Evolutionary conservation across 2,329 filamentous ascomycete genomes (phyloP), one percentile per base, ranked within the genome.

Genomic region (Cordyceps pruinosa): DNA sequence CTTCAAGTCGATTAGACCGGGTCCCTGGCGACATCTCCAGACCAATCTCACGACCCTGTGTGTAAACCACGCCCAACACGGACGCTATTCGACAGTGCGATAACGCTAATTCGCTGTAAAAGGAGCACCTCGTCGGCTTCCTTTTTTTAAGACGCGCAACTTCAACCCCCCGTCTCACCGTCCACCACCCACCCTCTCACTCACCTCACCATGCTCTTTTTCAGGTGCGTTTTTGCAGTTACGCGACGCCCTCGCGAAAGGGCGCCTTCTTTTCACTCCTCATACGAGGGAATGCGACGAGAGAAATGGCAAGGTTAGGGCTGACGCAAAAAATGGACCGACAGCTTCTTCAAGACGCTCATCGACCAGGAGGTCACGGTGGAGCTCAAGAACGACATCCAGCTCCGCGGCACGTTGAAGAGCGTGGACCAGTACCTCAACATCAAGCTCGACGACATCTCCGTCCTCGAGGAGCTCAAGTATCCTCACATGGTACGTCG

Each of bases 331-430:
- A n/a, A n/a, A n/a, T n/a, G n/a, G n/a, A n/a, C 21, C 30, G 26
- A 21, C 69, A 94, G 89, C 77, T 97, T 97, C 79, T 97, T 97
- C 85, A 97, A 97, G 75, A 97, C 93, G 55, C 88, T 97, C 68
- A 95, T 97, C 72, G 94, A 97, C 78, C 88, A 94, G 65, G 87
- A 95, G 78, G 92, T 99, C 69, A 97, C 92, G 47, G 91, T 99
- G 70, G 94, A 99, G 79, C 89, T 99, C 72, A 99, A 99, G 77
- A 99, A 99, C 73, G 94, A 99, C 76, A 96, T 99, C 66, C 91
- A 92, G 70, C 95, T 99, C 72, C 89, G 90, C 66, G 94, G 94
- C 64, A 95, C 87, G 35, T 81, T 99, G 64, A 99, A 97, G 80
- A 95, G 89, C 69, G 93, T 99, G 64, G 94, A 99, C 72, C 94